Percentiles rank a stretch among this genome's conserved stretches.
Conservation (phyloP, 108 stramenopile genomes). For the Cyclotella kingstonii region DNA sequence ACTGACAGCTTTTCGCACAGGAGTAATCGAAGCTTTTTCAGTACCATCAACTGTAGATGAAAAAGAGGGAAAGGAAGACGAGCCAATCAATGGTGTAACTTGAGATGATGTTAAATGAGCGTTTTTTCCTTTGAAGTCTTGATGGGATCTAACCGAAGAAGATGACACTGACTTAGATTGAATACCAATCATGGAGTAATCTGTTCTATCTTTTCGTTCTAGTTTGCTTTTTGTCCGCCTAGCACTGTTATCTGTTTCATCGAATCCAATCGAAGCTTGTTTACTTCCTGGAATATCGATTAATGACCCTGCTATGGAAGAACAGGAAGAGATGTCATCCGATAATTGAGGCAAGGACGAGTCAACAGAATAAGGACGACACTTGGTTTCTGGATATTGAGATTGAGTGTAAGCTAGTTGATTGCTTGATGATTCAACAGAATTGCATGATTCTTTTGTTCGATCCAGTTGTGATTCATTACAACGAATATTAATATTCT, state of each 20-base stretch:
- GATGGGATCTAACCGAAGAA: slow-evolving; percentile 5
- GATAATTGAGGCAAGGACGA: slow-evolving; percentile 30
- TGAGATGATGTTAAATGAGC: slow-evolving; percentile 2
- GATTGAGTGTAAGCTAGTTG: slow-evolving; percentile 8
- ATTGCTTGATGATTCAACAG: neutral
- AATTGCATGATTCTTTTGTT: neutral
- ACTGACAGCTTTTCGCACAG: slow-evolving; percentile 5
- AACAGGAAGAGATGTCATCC: slow-evolving; percentile 23
- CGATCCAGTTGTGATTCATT: neutral
- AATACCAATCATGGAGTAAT: neutral
- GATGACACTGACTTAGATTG: neutral
- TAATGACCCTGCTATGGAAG: slow-evolving; percentile 22
- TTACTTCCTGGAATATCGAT: slow-evolving; percentile 5
- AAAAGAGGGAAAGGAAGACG: neutral
- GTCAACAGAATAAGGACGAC: slow-evolving; percentile 26
- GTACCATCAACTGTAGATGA: neutral
- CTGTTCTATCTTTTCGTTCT: neutral
- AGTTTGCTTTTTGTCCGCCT: slow-evolving; percentile 13
- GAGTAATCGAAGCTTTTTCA: neutral
- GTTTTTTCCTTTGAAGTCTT: slow-evolving; percentile 18
- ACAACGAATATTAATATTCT: no score
- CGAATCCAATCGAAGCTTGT: neutral
- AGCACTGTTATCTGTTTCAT: neutral
- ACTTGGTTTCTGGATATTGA: slow-evolving; percentile 9
- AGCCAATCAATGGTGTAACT: slow-evolving; percentile 4